These are phyloP conservation scores for Lasiodiplodia sp. DNA, from an alignment of 2,329 filamentous ascomycete genomes.

Conservation along the genomic window DNA sequence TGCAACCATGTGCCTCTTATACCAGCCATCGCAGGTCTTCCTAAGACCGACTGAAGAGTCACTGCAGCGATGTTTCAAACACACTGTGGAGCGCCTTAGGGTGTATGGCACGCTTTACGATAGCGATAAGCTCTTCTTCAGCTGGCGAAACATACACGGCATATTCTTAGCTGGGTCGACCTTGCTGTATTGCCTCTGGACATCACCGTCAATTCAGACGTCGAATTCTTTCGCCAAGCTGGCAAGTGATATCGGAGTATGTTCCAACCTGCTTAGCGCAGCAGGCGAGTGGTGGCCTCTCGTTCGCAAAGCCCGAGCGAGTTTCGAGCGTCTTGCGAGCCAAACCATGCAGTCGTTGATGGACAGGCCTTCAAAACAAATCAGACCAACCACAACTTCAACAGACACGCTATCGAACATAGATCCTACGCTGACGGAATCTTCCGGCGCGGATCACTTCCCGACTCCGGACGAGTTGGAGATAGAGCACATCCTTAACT, in stretches of 20 bases:
- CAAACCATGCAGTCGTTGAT: background rate
- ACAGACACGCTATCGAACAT: background rate
- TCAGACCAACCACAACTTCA: background rate
- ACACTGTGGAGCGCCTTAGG: constrained; percentile 37
- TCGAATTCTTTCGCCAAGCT: constrained; percentile 36
- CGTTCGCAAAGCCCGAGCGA: constrained; percentile 34
- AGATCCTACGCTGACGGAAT: background rate
- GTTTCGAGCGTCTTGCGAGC: background rate
- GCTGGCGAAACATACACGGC: constrained; percentile 49
- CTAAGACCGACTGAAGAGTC: constrained; percentile 40
- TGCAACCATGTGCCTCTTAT: constrained; percentile 43
- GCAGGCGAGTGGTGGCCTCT: constrained; percentile 52
- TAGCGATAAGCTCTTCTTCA: constrained; percentile 41
- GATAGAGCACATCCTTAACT: constrained; percentile 1
- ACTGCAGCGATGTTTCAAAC: constrained; percentile 42
- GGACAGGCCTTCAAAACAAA: background rate
- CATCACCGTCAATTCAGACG: constrained; percentile 39
- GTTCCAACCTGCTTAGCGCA: constrained; percentile 48
- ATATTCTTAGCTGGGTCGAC: constrained; percentile 50
- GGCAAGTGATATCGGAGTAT: constrained; percentile 41
- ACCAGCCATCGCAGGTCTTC: constrained; percentile 48
- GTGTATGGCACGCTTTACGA: constrained; percentile 44
- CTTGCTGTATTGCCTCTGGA: constrained; percentile 50
- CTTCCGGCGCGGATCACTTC: background rate
- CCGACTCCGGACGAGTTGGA: background rate